Evolutionary conservation across 106 monocot species (phyloP).

Genomic region (Phalaenopsis aphrodite): DNA sequence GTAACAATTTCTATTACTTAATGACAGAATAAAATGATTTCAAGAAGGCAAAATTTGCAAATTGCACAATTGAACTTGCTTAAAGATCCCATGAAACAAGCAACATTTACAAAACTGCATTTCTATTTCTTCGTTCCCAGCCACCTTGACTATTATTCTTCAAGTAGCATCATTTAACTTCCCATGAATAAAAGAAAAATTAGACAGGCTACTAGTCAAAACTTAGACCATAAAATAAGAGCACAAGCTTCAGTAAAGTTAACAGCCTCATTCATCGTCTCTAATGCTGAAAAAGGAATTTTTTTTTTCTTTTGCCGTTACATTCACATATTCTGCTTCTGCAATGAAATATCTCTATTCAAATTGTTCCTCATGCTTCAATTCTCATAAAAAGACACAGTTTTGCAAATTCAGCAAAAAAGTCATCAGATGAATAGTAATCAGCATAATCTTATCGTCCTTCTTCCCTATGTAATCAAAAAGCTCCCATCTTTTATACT

Average conservation of each 20-base stretch:
- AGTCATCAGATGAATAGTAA: not conserved
- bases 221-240: not conserved
- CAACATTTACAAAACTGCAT: not conserved
- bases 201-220: not conserved
- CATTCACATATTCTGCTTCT: not conserved
- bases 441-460: not conserved
- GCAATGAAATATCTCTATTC: not conserved
- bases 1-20: not conserved
- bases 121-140: not conserved
- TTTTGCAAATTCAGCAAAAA: not conserved
- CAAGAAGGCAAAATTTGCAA: not conserved
- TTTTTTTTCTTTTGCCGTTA: not conserved
- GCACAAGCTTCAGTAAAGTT: not conserved
- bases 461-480: not conserved
- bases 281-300: not conserved
- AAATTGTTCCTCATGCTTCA: not conserved
- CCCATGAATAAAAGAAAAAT: not conserved
- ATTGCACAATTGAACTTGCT: not conserved
- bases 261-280: not conserved
- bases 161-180: not conserved
- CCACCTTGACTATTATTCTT: not conserved
- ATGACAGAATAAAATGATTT: not conserved
- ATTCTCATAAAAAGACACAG: not conserved
- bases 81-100: not conserved
- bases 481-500: not conserved